phyloP scores from a whole-genome alignment of 108 stramenopile genomes.

The Epithemia pelagica region DNA sequence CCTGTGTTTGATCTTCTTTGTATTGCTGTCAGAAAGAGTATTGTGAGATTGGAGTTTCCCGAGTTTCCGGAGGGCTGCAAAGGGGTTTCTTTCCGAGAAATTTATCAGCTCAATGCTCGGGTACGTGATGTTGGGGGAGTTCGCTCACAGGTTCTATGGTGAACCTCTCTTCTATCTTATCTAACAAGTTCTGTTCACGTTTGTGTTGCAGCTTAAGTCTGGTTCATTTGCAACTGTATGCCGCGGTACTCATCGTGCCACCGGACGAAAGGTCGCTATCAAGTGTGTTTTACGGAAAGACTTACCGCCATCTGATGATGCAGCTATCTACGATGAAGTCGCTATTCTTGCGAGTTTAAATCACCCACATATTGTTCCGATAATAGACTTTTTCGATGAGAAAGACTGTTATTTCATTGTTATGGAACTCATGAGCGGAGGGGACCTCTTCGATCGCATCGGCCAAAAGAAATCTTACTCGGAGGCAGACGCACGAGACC shows the following conservation, averaged over 20 bases:
- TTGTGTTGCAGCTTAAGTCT: conserved; percentile 60
- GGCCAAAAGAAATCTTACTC: conserved; percentile 76
- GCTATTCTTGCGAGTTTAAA: conserved; percentile 72
- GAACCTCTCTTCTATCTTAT: not conserved
- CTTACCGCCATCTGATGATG: conserved; percentile 71
- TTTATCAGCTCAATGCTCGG: conserved; percentile 87
- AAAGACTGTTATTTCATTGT: conserved; percentile 81
- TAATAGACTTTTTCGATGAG: conserved; percentile 91
- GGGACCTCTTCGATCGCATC: conserved; percentile 90
- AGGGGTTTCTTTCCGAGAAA: conserved; percentile 69
- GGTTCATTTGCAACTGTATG: conserved; percentile 87
- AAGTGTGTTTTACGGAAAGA: conserved; percentile 76
- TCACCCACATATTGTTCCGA: conserved; percentile 83
- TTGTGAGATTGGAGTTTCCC: conserved; percentile 74
- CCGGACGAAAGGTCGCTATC: conserved; percentile 79
- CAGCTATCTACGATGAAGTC: conserved; percentile 84
- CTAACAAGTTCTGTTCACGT: not conserved
- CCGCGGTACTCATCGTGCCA: conserved; percentile 79
- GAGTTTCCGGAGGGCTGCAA: conserved; percentile 81
- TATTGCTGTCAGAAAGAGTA: conserved; percentile 53
- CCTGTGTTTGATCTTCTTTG: conserved; percentile 36
- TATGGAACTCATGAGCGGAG: conserved; percentile 87
- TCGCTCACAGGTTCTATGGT: too few species aligned
- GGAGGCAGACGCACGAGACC: conserved; percentile 79
- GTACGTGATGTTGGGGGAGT: conserved; percentile 57